Percentiles rank a stretch among this genome's conserved stretches.
phyloP scores from a whole-genome alignment of 2,329 filamentous ascomycete species.

The Botrytis cinerea region DNA sequence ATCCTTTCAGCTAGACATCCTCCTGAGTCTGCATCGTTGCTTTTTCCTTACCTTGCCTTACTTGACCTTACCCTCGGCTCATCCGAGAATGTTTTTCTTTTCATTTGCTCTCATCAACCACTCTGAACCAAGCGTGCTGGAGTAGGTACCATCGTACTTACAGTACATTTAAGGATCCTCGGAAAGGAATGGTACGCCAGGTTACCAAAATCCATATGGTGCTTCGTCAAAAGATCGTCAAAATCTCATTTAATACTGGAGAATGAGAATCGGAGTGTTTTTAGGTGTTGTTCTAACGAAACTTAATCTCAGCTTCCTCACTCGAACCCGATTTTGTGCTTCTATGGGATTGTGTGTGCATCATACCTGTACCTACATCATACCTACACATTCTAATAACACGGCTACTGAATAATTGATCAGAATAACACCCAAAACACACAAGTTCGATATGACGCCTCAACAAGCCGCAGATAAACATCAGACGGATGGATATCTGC shows the following conservation, averaged over 20 bases:
- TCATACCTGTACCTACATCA: no score
- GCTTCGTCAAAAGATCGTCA: slow-evolving; percentile 4
- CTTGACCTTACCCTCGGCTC: neutral
- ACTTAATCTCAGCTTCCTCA: neutral
- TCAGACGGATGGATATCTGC: neutral
- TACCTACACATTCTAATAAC: neutral
- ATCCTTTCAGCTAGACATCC: neutral
- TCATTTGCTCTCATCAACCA: neutral
- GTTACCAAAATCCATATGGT: slow-evolving; percentile 2
- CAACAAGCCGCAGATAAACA: neutral
- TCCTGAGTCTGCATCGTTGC: neutral
- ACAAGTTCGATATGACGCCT: neutral
- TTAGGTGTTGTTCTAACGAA: neutral
- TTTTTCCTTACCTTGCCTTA: neutral
- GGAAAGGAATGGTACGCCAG: neutral
- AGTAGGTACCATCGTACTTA: neutral
- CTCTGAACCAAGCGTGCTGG: neutral
- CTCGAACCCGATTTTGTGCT: neutral
- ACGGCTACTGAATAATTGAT: neutral
- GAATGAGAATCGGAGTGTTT: neutral
- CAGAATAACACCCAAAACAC: neutral
- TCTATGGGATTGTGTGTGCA: neutral
- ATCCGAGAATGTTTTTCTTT: neutral
- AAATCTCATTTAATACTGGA: neutral
- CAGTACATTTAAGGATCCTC: neutral